Percentiles rank a stretch among this genome's conserved stretches.
Evolutionary conservation across 1,284 basidiomycete species (phyloP).

Genomic region (Sanguinoderma infundibulare): DNA sequence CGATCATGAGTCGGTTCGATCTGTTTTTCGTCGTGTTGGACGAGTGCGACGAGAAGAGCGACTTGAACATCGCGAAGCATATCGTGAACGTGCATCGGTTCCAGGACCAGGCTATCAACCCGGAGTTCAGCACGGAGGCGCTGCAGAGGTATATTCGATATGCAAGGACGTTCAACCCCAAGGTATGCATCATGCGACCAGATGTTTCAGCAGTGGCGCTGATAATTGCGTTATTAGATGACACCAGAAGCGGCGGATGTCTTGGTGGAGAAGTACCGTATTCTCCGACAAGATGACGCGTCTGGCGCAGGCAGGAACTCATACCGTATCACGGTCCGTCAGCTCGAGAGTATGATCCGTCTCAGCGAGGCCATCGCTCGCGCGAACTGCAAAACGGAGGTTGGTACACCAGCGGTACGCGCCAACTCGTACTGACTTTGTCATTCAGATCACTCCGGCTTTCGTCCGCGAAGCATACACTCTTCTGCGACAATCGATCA

Average conservation of each 20-base stretch:
- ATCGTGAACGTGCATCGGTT: slow-evolving; percentile 98
- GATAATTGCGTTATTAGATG: slow-evolving; percentile 54
- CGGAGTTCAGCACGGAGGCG: slow-evolving; percentile 97
- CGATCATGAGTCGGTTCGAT: slow-evolving; percentile 99
- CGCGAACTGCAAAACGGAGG: slow-evolving; percentile 92
- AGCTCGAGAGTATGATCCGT: slow-evolving; percentile 97
- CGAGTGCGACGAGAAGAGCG: slow-evolving; percentile 94
- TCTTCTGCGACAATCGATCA: slow-evolving; percentile 95
- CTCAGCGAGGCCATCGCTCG: slow-evolving; percentile 96
- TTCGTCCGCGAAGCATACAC: slow-evolving; percentile 97
- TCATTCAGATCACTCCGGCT: slow-evolving; percentile 78
- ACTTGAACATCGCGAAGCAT: slow-evolving; percentile 94
- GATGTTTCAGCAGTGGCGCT: background rate
- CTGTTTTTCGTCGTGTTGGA: slow-evolving; percentile 98
- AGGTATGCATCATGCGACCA: slow-evolving; percentile 73
- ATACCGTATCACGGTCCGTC: slow-evolving; percentile 95
- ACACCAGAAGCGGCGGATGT: slow-evolving; percentile 93
- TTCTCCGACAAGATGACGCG: slow-evolving; percentile 91
- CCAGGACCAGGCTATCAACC: slow-evolving; percentile 92
- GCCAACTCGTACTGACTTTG: background rate
- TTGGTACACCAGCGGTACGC: slow-evolving; percentile 35
- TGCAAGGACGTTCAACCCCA: slow-evolving; percentile 95
- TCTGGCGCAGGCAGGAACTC: slow-evolving; percentile 89
- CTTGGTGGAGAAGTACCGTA: slow-evolving; percentile 95
- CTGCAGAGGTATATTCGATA: slow-evolving; percentile 97